A percentile compares a stretch with the other conserved stretches of the same genome.
phyloP scores from a whole-genome alignment of 2,329 filamentous ascomycete species.

The Teratosphaeria nubilosa region DNA sequence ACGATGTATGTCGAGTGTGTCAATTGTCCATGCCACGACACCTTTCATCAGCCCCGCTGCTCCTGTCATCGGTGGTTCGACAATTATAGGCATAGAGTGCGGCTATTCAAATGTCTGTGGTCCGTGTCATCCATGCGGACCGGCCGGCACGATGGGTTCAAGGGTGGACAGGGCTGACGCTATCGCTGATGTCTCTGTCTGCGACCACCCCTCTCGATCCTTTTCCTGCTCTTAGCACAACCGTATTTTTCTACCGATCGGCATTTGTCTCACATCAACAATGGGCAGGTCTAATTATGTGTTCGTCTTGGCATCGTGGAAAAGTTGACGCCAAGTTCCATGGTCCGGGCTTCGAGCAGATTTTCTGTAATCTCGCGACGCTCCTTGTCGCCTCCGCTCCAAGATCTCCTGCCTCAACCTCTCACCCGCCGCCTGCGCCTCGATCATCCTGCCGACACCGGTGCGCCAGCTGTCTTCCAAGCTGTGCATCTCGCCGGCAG shows the following conservation, averaged over 20 bases:
- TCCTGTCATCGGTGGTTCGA: no score
- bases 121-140: not conserved
- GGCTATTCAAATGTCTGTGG: no score
- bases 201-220: not conserved
- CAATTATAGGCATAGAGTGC: no score
- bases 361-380: conserved; percentile 1
- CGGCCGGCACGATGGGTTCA: not conserved
- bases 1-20: not conserved
- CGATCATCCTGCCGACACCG: conserved; percentile 68
- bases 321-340: not conserved
- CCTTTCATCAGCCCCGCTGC: not conserved
- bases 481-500: conserved; percentile 59
- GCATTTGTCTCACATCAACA: not conserved
- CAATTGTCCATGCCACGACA: not conserved
- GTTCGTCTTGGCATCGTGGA: not conserved
- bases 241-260: not conserved
- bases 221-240: not conserved
- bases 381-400: conserved; percentile 45
- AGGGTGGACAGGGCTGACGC: not conserved
- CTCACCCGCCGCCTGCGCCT: conserved; percentile 79
- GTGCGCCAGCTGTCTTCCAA: conserved; percentile 71
- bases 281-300: not conserved
- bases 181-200: not conserved
- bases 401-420: conserved; percentile 57
- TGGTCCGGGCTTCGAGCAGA: not conserved